phyloP scores from a whole-genome alignment of 108 stramenopile species.

The Pseudonitzschia delicatissima region DNA sequence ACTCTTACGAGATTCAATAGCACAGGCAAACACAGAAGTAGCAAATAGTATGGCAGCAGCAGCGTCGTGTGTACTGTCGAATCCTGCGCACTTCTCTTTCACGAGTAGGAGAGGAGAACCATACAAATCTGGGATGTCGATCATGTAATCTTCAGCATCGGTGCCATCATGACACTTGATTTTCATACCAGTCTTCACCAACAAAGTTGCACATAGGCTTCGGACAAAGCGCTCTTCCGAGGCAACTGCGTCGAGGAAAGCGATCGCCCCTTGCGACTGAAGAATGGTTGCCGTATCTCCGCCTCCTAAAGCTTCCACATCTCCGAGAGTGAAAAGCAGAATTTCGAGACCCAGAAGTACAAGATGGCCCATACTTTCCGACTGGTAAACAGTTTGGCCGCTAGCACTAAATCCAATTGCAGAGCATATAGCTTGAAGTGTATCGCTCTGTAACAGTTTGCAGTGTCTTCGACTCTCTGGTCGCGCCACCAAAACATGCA shows the following conservation, averaged over 20 bases:
- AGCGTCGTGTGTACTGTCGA: conserved; percentile 39
- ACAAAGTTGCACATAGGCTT: conserved; percentile 47
- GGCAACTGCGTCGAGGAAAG: conserved; percentile 44
- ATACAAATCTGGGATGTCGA: conserved; percentile 43
- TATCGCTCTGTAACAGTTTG: conserved; percentile 23
- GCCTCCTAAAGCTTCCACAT: conserved; percentile 30
- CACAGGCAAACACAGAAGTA: conserved; percentile 43
- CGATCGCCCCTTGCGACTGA: conserved; percentile 31
- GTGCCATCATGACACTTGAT: conserved; percentile 27
- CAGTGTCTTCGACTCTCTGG: conserved; percentile 24
- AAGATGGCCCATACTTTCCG: conserved; percentile 23
- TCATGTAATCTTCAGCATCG: conserved; percentile 6
- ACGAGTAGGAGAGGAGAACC: conserved; percentile 43
- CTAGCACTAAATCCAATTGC: conserved; percentile 31
- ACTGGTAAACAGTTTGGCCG: conserved; percentile 26
- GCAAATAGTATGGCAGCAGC: conserved; percentile 49
- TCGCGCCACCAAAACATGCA: conserved; percentile 42
- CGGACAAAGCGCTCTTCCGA: conserved; percentile 40
- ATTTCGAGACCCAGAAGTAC: conserved; percentile 54
- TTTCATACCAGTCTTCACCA: conserved; percentile 38
- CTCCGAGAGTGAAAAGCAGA: conserved; percentile 39
- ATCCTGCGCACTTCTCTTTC: conserved; percentile 46
- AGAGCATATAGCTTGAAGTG: conserved; percentile 33
- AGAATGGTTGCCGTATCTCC: conserved; percentile 22
- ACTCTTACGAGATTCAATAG: conserved; percentile 38